phyloP scores from a whole-genome alignment of 345 rosid genomes.

The Eucalyptus grandis region DNA sequence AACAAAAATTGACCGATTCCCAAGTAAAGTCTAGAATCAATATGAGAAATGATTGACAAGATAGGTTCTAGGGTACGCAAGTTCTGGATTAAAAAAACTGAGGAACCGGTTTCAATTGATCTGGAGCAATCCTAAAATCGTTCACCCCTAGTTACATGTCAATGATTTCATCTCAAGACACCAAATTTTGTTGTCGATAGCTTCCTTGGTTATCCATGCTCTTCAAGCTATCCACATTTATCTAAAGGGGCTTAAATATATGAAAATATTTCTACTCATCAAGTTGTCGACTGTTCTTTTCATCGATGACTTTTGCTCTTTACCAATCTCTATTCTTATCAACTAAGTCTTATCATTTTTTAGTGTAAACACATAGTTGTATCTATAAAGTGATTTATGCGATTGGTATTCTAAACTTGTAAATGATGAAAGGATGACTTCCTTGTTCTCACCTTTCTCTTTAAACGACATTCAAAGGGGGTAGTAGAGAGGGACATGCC shows the following conservation, averaged over 20 bases:
- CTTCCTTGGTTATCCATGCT: neutral
- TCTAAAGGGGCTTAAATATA: neutral
- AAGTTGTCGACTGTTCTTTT: neutral
- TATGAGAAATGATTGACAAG: neutral
- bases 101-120: fast-evolving
- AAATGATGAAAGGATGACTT: neutral
- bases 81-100: fast-evolving
- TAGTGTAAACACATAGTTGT: neutral
- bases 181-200: neutral
- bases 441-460: neutral
- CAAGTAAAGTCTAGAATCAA: neutral
- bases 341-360: neutral
- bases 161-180: neutral
- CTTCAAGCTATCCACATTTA: neutral
- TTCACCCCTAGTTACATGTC: neutral
- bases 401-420: neutral
- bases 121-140: neutral
- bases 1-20: fast-evolving
- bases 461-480: neutral
- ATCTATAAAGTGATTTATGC: neutral
- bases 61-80: neutral
- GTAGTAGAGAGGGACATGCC: neutral
- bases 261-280: neutral
- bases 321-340: neutral
- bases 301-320: neutral